Percentiles rank a stretch among this genome's conserved stretches.
Evolutionary conservation across 129 eudicot species (phyloP).

Genomic region (Helichrysum umbraculigerum): DNA sequence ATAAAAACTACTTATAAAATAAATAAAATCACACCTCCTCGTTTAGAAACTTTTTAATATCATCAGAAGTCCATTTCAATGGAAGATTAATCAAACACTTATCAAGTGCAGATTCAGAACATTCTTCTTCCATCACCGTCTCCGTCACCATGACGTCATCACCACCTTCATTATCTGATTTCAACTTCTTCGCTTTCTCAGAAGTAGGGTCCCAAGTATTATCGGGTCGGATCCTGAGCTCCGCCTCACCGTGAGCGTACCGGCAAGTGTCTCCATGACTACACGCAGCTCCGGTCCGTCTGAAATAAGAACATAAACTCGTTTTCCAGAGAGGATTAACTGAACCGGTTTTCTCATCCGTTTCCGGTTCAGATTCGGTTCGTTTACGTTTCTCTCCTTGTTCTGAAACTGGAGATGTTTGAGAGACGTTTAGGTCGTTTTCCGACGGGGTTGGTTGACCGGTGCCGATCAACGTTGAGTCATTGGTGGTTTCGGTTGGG

Average conservation of each 20-base stretch:
- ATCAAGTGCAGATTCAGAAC: constrained; percentile 38
- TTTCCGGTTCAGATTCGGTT: constrained; percentile 42
- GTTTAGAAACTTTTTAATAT: constrained; percentile 51
- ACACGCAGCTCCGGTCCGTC: constrained; percentile 62
- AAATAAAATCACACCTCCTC: constrained; percentile 44
- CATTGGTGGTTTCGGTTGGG: constrained; percentile 21
- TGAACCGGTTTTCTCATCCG: constrained; percentile 20
- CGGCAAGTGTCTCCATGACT: constrained; percentile 85
- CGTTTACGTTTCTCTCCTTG: constrained; percentile 66
- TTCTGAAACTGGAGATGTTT: constrained; percentile 27
- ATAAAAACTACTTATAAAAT: not conserved
- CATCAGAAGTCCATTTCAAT: constrained; percentile 70
- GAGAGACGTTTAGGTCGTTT: not conserved
- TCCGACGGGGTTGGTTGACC: constrained; percentile 5
- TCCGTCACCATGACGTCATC: constrained; percentile 59
- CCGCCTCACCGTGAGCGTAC: constrained; percentile 82
- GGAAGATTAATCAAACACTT: constrained; percentile 79
- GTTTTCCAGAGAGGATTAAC: constrained; percentile 69
- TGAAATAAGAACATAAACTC: constrained; percentile 79
- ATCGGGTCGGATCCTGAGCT: constrained; percentile 73
- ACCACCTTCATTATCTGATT: constrained; percentile 41
- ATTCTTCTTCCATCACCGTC: constrained; percentile 32
- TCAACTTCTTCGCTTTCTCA: constrained; percentile 76
- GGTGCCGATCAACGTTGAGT: constrained; percentile 6
- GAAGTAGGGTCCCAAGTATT: constrained; percentile 90